Evolutionary conservation across 768 basidiomycete species (phyloP).

Genomic region (Lentinus tigrinus): DNA sequence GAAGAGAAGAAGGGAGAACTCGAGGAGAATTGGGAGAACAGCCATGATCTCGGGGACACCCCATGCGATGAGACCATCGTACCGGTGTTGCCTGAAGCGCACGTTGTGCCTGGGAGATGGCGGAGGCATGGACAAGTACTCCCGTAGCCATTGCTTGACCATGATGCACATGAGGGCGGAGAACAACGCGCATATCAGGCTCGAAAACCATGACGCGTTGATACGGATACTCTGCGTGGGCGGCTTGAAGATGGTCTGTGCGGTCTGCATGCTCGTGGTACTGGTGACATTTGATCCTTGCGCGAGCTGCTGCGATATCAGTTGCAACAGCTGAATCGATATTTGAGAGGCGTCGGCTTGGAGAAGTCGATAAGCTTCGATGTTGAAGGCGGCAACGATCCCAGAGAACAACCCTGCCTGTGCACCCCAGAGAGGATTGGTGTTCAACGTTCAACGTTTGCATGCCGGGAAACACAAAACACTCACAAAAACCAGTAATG

Average conservation of each 20-base stretch:
- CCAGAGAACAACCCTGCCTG: constrained; percentile 26
- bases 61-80: constrained; percentile 21
- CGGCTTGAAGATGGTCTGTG: background rate
- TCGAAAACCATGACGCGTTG: constrained; percentile 19
- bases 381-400: constrained; percentile 22
- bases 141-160: constrained; percentile 20
- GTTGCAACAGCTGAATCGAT: background rate
- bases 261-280: too few species aligned
- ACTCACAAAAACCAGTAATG: constrained; percentile 26
- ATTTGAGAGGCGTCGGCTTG: constrained; percentile 4
- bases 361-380: constrained; percentile 19
- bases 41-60: constrained; percentile 23
- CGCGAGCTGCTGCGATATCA: background rate
- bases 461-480: background rate
- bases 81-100: constrained; percentile 20
- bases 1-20: constrained; percentile 18
- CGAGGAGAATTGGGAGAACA: constrained; percentile 12
- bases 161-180: constrained; percentile 18
- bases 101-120: constrained; percentile 13
- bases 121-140: background rate
- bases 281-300: background rate
- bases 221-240: constrained; percentile 4
- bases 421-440: background rate
- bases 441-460: background rate
- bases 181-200: constrained; percentile 14